Evolutionary conservation across 257 asterid genomes (phyloP), one percentile per base, ranked within the genome.

Genomic region (Lantana camara): DNA sequence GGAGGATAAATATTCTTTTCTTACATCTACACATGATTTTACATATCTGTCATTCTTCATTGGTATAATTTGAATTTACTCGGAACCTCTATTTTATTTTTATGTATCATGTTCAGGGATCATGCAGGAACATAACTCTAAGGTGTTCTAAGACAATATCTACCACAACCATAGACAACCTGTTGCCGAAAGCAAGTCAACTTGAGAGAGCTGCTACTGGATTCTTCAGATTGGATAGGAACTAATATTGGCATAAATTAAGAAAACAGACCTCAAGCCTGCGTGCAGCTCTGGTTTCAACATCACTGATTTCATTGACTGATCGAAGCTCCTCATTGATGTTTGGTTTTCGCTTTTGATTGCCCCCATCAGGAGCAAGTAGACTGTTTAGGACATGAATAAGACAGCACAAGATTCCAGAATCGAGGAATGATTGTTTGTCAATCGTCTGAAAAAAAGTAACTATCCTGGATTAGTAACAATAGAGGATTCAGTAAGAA

Each of bases 331-430:
- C 81, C 72, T 74, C 83, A 22, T 59, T 69, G 44, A 71, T 57
- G 56, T 52, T 76, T 38, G 50, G 64, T 52, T 71, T 75, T 69
- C 60, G 71, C 37, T 74, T 57, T 55, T 66, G 82, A 71, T 69
- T 74, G 63, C 71, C 82, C 64, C 82, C 93, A 73, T 72, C 75
- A 68, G 95, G 90, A 76, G 85, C 81, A 77, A 90, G 82, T 57
- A 94, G 96, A 51, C 95, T 80, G 71, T 82, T 83, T 72, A 94
- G 86, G 69, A 90, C 85, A 77, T 88, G 85, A 76, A 94, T 82
- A 81, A 94, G 98, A 60, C 95, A 90, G 91, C 96, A 83, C 37
- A 94, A 72, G 69, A 94, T 94, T 75, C 99, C 99, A 69, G 98
- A 88, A 78, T 90, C 99, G 53, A 90, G 92, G 73, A 94, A 88